These are phyloP conservation scores for Leishmania gerbilli DNA, from an alignment of 208 protist species.

Conservation along the genomic window DNA sequence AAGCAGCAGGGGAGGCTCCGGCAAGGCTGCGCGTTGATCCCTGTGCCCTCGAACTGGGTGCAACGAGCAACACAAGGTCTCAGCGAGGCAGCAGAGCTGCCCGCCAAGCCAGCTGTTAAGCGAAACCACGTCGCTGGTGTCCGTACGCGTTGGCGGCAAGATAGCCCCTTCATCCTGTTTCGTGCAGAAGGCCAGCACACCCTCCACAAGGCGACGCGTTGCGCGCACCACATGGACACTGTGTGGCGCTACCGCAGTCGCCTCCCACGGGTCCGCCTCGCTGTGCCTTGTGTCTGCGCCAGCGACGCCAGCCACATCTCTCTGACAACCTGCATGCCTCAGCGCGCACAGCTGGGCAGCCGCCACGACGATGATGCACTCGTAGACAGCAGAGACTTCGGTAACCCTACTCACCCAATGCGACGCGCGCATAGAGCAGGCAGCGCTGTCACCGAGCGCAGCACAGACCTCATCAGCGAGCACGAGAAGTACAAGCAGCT, in stretches of 20 bases:
- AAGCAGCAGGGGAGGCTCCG: background rate
- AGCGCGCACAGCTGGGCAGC: constrained; percentile 1
- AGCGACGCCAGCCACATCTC: background rate
- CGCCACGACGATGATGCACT: constrained; percentile 7
- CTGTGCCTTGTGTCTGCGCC: background rate
- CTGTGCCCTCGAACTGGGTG: background rate
- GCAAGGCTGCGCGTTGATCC: background rate
- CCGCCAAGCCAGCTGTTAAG: background rate
- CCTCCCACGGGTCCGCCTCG: background rate
- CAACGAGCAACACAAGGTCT: background rate
- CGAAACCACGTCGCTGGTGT: background rate
- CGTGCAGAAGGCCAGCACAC: background rate
- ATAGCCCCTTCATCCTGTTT: too few relatives aligned
- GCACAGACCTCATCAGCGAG: constrained; percentile 11
- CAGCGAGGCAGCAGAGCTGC: background rate
- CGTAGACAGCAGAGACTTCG: background rate
- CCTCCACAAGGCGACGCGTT: background rate
- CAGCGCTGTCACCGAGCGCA: background rate
- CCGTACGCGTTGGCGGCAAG: background rate
- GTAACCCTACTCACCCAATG: background rate
- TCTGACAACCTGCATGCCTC: background rate
- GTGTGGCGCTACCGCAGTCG: background rate
- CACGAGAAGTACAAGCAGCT: background rate
- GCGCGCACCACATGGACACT: background rate
- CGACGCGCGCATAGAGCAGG: background rate